A percentile compares a stretch with the other conserved stretches of the same genome.
Conservation (phyloP, 2,329 filamentous ascomycete genomes). For the Sporothrix variecibatus region DNA sequence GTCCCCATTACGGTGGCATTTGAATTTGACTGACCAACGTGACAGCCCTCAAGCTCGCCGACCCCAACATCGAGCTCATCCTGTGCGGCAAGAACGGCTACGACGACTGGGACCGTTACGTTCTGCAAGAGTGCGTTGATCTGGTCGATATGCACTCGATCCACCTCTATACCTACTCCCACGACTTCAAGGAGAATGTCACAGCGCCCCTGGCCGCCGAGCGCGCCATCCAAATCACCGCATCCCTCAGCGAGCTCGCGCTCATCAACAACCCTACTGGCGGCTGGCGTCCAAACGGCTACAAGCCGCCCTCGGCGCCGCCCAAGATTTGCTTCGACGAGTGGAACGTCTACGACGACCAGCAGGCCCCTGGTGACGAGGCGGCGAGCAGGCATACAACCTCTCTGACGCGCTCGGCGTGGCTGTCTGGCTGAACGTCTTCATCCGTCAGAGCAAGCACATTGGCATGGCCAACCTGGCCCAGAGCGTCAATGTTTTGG, state of each 20-base stretch:
- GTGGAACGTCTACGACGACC: constrained; percentile 82
- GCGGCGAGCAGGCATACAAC: constrained; percentile 73
- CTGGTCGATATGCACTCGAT: constrained; percentile 79
- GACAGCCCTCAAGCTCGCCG: constrained; percentile 64
- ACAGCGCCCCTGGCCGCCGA: constrained; percentile 70
- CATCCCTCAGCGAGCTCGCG: constrained; percentile 70
- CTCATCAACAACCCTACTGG: constrained; percentile 47
- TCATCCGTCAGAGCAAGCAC: constrained; percentile 69
- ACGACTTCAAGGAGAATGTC: constrained; percentile 45
- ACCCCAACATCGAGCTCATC: constrained; percentile 68
- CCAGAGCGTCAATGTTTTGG: constrained; percentile 77
- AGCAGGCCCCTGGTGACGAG: constrained; percentile 67
- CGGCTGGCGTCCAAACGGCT: neutral
- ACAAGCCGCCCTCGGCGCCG: neutral
- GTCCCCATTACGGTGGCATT: too few species aligned
- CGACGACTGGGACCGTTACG: constrained; percentile 71
- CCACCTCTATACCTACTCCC: constrained; percentile 71
- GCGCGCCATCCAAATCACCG: constrained; percentile 70
- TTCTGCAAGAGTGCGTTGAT: constrained; percentile 67
- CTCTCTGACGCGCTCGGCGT: constrained; percentile 77
- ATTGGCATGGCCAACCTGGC: constrained; percentile 80
- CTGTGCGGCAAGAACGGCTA: constrained; percentile 73
- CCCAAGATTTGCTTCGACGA: constrained; percentile 78
- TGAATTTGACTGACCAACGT: neutral
- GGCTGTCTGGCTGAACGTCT: constrained; percentile 73